These are phyloP conservation scores for Xylaria digitata DNA, from an alignment of 2,329 filamentous ascomycete genomes.

Conservation along the genomic window DNA sequence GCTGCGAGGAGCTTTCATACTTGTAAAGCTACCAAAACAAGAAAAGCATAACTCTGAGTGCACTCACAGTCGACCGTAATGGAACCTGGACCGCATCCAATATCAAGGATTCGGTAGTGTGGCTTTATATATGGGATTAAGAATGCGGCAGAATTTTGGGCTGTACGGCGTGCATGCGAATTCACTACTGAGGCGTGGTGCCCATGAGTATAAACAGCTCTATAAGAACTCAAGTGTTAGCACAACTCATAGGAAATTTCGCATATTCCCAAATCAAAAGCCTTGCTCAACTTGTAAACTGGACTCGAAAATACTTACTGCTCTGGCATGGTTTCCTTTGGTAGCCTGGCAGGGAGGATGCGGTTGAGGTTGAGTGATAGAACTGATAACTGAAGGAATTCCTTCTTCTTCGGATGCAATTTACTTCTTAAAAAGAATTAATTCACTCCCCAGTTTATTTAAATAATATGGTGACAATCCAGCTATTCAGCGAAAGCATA, in stretches of 20 bases:
- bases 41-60: not conserved
- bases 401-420: not conserved
- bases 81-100: constrained; percentile 58
- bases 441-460: not conserved
- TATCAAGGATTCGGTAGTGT: constrained; percentile 52
- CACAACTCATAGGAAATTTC: not conserved
- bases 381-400: not conserved
- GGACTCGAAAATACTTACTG: constrained; percentile 12
- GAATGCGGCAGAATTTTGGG: constrained; percentile 41
- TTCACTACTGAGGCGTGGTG: constrained; percentile 41
- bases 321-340: constrained; percentile 27
- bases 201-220: constrained; percentile 33
- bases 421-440: not conserved
- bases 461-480: no score
- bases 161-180: constrained; percentile 42
- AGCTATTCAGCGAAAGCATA: no score
- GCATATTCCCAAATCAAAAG: not conserved
- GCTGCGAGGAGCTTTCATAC: not conserved
- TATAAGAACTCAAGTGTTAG: constrained; percentile 8
- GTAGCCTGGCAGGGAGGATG: not conserved
- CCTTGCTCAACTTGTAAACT: not conserved
- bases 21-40: not conserved
- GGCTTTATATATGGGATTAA: constrained; percentile 53
- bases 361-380: not conserved
- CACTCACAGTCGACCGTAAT: constrained; percentile 52